Evolutionary conservation across 2,329 filamentous ascomycete species (phyloP), one percentile per base, ranked within the genome.

Genomic region (Botryosphaeria agaves): DNA sequence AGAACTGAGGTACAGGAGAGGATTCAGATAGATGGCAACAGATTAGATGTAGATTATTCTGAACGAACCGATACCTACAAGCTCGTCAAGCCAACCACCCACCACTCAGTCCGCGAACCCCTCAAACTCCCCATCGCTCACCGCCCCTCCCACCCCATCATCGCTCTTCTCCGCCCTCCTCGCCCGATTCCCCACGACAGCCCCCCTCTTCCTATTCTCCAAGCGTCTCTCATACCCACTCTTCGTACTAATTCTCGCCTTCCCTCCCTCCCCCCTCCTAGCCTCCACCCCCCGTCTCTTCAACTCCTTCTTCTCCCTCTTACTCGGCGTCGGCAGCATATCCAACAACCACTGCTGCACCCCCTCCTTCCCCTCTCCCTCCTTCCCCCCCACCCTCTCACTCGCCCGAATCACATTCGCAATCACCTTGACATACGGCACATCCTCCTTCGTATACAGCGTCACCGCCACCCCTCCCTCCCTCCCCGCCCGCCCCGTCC

Each of bases 381-480:
- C 38, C 5, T 53, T 51, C 0, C 56, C 58, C 4, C 63, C 57
- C 44, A 84, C 67, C 52, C 73, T 79, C 54, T 94, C 81, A 40
- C 78, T 84, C 14, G 72, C 70, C 0, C 79, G 71, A 38, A 98
- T 93, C 19, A 95, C 81, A 45, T 94, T 94, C 19, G 85, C 89
- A 17, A 98, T 80, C 38, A 74, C 81, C 59, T 87, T 92, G 34
- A 98, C 72, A 39, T 76, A 83, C 0, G 81, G 78, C 3, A 95
- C 77, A 46, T 98, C 89, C 36, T 94, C 89, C 51, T 89, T 83
- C 0, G 87, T 95, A 54, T 93, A 98, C 35, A 93, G 77, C 0
- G 89, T 98, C 1, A 98, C 77, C 0, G 84, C 85, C 3, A 93
- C 70, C 28, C 89, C 89, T 14, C 85, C 85, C 44, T 80, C 72